Evolutionary conservation across 306 rosid genomes (phyloP), one percentile per base, ranked within the genome.

Genomic region (Amphicarpaea edgeworthii): DNA sequence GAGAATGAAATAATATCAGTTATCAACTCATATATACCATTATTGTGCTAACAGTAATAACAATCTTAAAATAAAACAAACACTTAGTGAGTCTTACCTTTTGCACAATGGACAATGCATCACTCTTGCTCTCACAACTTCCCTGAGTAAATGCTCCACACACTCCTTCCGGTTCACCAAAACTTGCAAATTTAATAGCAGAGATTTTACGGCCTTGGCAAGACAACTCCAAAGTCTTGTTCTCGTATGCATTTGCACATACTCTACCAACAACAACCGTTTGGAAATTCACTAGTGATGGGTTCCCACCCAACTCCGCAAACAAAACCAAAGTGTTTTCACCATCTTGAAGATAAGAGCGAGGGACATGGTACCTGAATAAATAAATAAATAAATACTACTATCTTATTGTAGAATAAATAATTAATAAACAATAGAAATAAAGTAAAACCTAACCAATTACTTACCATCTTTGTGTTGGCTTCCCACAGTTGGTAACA

Each of bases 341-440:
- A 3, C 70, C 90, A 0, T 87, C 19, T 1, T 61, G 7, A 4
- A 84, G 12, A 28, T 65, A 87, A 0, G 86, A 84, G 5, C 89
- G 79, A 4, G 89, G 87, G 14, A 87, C 84, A 38, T 90, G 95
- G 65, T 87, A 87, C 88, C 90, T 85, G 17, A 47, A n/a, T n/a
- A n/a, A n/a, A 37, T 12, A 15, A 47, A 5, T 45, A 1, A 43
- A 16, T 34, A 11, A 30, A 6, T 37, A 16, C 2, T 0, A 16
- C 7, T n/a, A n/a, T n/a, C n/a, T n/a, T n/a, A n/a, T n/a, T n/a
- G n/a, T 43, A 8, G 8, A 9, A 41, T 26, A 15, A 68, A 0
- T 20, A 23, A 60, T 60, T 20, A 19, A 73, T 17, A 1, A 16
- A 75, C 32, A 12, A 6, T 11, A 10, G 3, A 61, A 19, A 26